Base-by-base conservation (phyloP, 2,329 filamentous ascomycete species). In the Colletotrichum tabaci region DNA sequence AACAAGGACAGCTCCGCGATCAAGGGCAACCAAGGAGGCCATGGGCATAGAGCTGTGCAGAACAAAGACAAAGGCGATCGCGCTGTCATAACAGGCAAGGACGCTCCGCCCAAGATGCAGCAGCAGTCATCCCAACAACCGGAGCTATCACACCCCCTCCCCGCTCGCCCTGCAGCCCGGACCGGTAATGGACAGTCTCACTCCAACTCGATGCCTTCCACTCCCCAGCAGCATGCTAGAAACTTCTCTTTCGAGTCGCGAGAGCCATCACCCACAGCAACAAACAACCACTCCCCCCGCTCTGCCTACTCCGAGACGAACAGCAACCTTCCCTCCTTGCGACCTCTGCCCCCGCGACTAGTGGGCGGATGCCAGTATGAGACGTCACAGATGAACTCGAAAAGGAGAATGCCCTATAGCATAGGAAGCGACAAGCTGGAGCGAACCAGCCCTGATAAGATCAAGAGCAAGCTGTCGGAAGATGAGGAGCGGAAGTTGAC, bases 251-350 rank as follows among this genome's bases (percentile, higher is more conserved):
- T 93, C 77, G 90, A 91, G 79, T 96, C 95, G 58, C 89, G 88
- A 74, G 88, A 90, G 73, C 95, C 94, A 12, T 98, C 95, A 18
- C 95, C 96, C 47, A 93, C 89, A 76, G 90, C 91, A 63, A 87
- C 90, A 60, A 91, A 90, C 74, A 94, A 91, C 81, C 94, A 95
- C 76, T 98, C 96, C 16, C 96, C 96, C 49, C 92, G 93, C 71
- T 98, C 96, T 4, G 94, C 93, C 21, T 95, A 96, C 77, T 97
- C 95, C 57, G 96, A 98, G 82, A 93, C 94, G 30, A 95, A 94
- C 78, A 91, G 93, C 74, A 87, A 90, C 42, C 85, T 94, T 72
- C 90, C 92, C 2, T 91, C 92, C 9, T 83, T 93, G 72, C 89
- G 91, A 72, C 90, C 91, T 72, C 86, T 91, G 23, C 90, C 90